Conservation (phyloP, 2,329 filamentous ascomycete species). For the Phyllachora maydis region DNA sequence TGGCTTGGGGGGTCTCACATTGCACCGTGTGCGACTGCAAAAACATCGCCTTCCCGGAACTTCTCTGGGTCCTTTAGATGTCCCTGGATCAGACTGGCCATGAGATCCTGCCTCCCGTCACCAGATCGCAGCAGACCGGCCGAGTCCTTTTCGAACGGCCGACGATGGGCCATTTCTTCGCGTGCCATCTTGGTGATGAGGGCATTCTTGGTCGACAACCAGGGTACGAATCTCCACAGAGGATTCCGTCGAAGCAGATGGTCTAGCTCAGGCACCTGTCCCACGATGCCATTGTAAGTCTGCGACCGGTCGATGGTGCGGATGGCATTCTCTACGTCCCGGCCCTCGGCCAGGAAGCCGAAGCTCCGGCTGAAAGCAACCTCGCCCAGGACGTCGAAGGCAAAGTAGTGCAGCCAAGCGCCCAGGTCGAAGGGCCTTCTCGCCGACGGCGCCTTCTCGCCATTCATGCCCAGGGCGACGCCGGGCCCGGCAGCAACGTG, state of each 20-base stretch:
- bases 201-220: slow-evolving; percentile 20
- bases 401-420: slow-evolving; percentile 20
- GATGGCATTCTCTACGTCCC: slow-evolving; percentile 28
- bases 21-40: slow-evolving; percentile 33
- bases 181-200: slow-evolving; percentile 29
- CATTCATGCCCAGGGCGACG: no score
- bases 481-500: no score
- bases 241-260: slow-evolving; percentile 25
- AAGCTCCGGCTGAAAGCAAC: slow-evolving; percentile 29
- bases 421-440: slow-evolving; percentile 20
- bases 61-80: slow-evolving; percentile 25
- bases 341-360: slow-evolving; percentile 26
- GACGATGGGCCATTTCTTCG: slow-evolving; percentile 23
- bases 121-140: slow-evolving; percentile 16
- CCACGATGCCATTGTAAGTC: slow-evolving; percentile 29
- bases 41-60: slow-evolving; percentile 30
- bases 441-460: slow-evolving; percentile 11
- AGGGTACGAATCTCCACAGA: slow-evolving; percentile 20
- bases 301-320: slow-evolving; percentile 28
- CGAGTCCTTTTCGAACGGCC: slow-evolving; percentile 22
- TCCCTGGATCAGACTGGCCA: slow-evolving; percentile 27
- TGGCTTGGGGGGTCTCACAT: slow-evolving; percentile 29
- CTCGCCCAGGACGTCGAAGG: slow-evolving; percentile 28
- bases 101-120: slow-evolving; percentile 25
- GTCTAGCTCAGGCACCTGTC: slow-evolving; percentile 28